Conservation (phyloP, 208 protist genomes). For the Acanthamoeba triangularis region DNA sequence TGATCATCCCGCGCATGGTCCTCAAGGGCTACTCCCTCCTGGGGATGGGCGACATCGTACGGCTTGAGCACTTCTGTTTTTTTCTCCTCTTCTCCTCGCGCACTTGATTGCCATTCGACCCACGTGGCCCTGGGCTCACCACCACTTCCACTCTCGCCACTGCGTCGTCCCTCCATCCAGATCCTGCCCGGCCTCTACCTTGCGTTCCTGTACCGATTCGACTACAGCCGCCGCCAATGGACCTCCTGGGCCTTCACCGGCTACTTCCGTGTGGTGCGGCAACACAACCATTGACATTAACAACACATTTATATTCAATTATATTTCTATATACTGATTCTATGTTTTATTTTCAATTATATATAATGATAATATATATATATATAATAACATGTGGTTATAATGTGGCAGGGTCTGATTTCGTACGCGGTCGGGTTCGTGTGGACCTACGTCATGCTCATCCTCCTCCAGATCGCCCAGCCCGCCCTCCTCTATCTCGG, state of each 20-base stretch:
- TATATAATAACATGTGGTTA: too few relatives aligned
- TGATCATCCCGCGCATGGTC: slow-evolving; percentile 37
- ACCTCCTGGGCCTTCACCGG: slow-evolving; percentile 8
- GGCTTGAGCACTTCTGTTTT: not conserved
- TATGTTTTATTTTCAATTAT: not conserved
- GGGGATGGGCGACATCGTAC: slow-evolving; percentile 80
- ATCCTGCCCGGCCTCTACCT: slow-evolving; percentile 77
- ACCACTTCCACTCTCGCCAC: not conserved
- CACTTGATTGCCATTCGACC: not conserved
- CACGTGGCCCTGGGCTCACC: not conserved
- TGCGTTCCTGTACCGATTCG: slow-evolving; percentile 77
- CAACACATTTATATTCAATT: too few relatives aligned
- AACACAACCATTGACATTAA: too few relatives aligned
- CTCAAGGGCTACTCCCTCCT: slow-evolving; percentile 71
- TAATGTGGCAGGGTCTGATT: not conserved
- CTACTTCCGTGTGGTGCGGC: slow-evolving; percentile 55
- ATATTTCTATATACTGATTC: not conserved
- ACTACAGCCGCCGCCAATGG: slow-evolving; percentile 30
- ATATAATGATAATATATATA: too few relatives aligned
- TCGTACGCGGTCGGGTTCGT: slow-evolving; percentile 68
- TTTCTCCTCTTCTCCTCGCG: not conserved
- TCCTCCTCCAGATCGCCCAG: slow-evolving; percentile 48
- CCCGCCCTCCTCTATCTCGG: slow-evolving; percentile 78
- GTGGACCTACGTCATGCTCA: slow-evolving; percentile 67
- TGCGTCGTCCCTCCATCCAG: not conserved